Base-by-base conservation (phyloP, 1,139 yeast species). In the Diutina catenulata region DNA sequence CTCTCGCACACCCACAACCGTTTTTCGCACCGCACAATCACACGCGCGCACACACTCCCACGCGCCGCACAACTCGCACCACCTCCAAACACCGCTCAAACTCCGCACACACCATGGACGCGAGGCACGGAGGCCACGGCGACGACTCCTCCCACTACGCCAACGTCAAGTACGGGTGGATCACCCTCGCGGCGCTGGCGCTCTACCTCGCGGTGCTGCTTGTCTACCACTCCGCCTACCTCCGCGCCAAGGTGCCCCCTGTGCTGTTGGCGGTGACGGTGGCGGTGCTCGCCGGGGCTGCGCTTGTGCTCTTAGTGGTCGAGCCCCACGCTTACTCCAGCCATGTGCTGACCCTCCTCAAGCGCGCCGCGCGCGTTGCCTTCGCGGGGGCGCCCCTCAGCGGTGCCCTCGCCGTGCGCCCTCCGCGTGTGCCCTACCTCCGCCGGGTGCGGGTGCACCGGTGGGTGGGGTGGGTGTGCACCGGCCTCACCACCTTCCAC, bases 381-480 rank as follows among this genome's bases (percentile, higher is more conserved):
- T 80, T 75, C 46, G 72, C 80, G 2, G 54, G 80, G 41, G 57
- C 82, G 19, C 93, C 94, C 0, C 58, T 84, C 25, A 66, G 77
- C 40, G 58, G 83, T 10, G 65, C 76, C 38, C 53, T 86, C 13
- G 72, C 77, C 1, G 49, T 81, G 25, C 60, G 83, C 38, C 49
- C 51, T 2, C 87, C 94, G 3, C 22, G n/a, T 3, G 4, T 28
- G 2, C 49, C 51, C 38, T 84, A 83, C 48, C 55, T 82, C 41
- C 64, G 70, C 31, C 54, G 76, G 11, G 49, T 84, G 5, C 63
- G 62, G 10, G 50, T 82, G 11, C 96, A 87, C 56, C 84, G 83
- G 53, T 84, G 95, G 95, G 54, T 81, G 0, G 78, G 93, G 2
- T 60, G 96, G 44, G 43, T 79, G 2, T 70, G 80, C 4, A 64